Base-by-base conservation (phyloP, 495 filamentous ascomycete species). In the Venustampulla echinocandica region DNA sequence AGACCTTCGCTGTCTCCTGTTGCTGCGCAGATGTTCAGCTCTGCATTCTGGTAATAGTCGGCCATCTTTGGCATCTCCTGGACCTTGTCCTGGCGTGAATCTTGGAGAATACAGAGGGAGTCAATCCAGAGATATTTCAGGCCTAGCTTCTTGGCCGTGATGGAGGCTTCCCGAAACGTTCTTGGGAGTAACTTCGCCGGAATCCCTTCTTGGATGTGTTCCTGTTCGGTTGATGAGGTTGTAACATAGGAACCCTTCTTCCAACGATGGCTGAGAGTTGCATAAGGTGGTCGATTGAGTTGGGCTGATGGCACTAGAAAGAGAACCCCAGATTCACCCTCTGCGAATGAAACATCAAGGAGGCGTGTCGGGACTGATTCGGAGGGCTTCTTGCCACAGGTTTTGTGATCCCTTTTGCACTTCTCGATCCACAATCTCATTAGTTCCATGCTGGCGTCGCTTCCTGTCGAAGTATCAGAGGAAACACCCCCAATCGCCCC, bases 281-380 rank as follows among this genome's bases (percentile, higher is more conserved):
- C 37, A 40, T 40, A 40, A 40, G 37, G 37, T 40, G 37, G 37
- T 40, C 37, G 37, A 40, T 19, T 40, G 13, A 40, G 2, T 40
- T 40, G 5, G 5, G 20, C 20, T 13, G 37, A 20, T 40, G 37
- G 22, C 6, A 40, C 17, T 19, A 40, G 37, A 40, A 40, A 40
- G 6, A 40, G 15, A 40, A 40, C 37, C 37, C 37, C 37, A 18
- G 37, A 40, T 15, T 40, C 37, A 40, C 37, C 37, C 22, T 40
- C 37, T 19, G 20, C 37, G 22, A 14, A 5, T 40, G 37, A 40
- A 20, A 40, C 17, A 40, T 40, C 37, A 40, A 40, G 37, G 5
- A 40, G 37, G 37, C 37, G 37, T 18, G 37, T 19, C 37, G 37
- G 37, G 20, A 5, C 37, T 40, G 37, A 40, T 40, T 40, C 37